Base-by-base conservation (phyloP, 139 green algal species). In the Picochlorum sp. region DNA sequence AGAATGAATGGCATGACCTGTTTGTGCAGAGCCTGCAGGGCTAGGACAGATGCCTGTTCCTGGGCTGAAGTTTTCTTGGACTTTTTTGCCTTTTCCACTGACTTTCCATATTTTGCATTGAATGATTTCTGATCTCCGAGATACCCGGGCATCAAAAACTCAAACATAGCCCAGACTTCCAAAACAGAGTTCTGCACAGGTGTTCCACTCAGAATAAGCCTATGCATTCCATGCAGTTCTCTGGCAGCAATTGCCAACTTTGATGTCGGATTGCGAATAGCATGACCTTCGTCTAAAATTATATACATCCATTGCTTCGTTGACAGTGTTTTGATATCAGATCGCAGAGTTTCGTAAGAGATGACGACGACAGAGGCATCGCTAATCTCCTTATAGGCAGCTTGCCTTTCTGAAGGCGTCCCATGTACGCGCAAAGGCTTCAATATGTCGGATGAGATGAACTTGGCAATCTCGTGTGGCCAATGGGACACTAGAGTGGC, bases 141-240 rank as follows among this genome's bases (percentile, higher is more conserved):
- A 60, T 88, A 86, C 45, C 91, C 90, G 1, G 93, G 93, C 89
- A 98, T 97, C 15, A 98, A 69, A 71, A 96, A 99, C 79, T 98
- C 92, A 71, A 99, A 99, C 8, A 99, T 74, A 4, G 75, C 78
- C 94, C 94, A 99, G 38, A 99, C 80, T 82, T 99, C 94, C 26
- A 87, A 52, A 38, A 95, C 86, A 57, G 84, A 83, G 83, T 99
- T 99, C 76, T 98, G 92, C 51, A 96, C 87, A 45, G 90, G 90
- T 1, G 90, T 96, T 49, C 90, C 90, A 41, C 67, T 85, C 57
- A 99, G 82, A 7, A 99, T 67, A 62, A 99, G 71, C 45, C 94
- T 73, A 77, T 97, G 86, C 68, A 79, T 61, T 26, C 90, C 85
- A 14, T 21, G 41, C 16, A 95, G 24, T 14, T 49, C 20, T 30